These are phyloP conservation scores for Talaromyces marneffei DNA, from an alignment of 2,329 filamentous ascomycete genomes.

Conservation along the genomic window DNA sequence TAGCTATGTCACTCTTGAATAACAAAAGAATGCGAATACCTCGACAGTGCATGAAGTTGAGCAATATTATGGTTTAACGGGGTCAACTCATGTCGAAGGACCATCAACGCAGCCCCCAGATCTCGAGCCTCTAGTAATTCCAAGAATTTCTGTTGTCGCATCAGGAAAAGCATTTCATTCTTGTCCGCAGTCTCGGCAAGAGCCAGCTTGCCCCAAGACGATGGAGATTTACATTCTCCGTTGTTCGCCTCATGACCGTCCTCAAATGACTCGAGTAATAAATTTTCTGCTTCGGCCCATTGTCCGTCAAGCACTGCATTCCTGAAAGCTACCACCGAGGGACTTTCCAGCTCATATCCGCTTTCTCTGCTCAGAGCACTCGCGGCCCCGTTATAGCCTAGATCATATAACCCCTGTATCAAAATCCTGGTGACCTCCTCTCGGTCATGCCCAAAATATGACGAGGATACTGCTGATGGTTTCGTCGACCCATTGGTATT, in stretches of 20 bases:
- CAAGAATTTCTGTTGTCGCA: constrained; percentile 91
- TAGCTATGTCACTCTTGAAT: background rate
- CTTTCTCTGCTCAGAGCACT: constrained; percentile 71
- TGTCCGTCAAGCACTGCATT: constrained; percentile 70
- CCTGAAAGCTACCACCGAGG: constrained; percentile 79
- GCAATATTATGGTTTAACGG: constrained; percentile 73
- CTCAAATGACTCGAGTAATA: constrained; percentile 56
- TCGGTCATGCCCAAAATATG: constrained; percentile 78
- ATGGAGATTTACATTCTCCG: constrained; percentile 24
- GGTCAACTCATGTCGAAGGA: constrained; percentile 82
- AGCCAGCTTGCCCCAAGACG: constrained; percentile 55
- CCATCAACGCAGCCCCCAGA: constrained; percentile 65
- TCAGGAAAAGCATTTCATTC: constrained; percentile 75
- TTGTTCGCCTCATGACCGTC: constrained; percentile 41
- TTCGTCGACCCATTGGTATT: constrained; percentile 37
- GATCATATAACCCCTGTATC: constrained; percentile 81
- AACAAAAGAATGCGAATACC: constrained; percentile 38
- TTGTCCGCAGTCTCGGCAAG: constrained; percentile 69
- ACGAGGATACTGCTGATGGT: constrained; percentile 27
- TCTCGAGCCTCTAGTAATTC: constrained; percentile 78
- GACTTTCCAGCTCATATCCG: constrained; percentile 79
- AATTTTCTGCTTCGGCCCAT: constrained; percentile 78
- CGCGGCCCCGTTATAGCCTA: constrained; percentile 79
- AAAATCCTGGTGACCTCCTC: constrained; percentile 90
- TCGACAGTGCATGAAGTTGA: constrained; percentile 75